Evolutionary conservation across 2,329 filamentous ascomycete species (phyloP).

Genomic region (Monosporascus sp.): DNA sequence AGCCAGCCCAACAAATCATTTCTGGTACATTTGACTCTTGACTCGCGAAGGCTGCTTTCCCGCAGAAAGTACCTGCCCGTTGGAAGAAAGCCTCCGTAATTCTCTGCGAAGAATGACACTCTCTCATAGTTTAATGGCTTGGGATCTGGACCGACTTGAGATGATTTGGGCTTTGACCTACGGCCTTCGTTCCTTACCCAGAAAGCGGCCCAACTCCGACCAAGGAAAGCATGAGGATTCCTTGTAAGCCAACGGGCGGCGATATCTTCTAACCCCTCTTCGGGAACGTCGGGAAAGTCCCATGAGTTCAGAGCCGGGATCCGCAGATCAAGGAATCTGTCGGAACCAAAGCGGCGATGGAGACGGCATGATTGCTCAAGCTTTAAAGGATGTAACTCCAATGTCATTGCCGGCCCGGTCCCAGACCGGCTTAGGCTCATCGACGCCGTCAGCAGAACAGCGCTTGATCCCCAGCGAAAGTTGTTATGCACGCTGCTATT

Average conservation of each 20-base stretch:
- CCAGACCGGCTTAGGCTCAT: constrained; percentile 28
- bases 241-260: constrained; percentile 31
- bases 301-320: constrained; percentile 36
- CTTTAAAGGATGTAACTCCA: constrained; percentile 39
- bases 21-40: constrained; percentile 8
- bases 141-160: constrained; percentile 14
- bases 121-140: constrained; percentile 27
- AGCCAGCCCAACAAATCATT: constrained; percentile 43
- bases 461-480: constrained; percentile 26
- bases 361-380: constrained; percentile 44
- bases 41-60: too few species aligned
- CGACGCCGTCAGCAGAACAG: constrained; percentile 34
- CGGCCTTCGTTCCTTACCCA: constrained; percentile 30
- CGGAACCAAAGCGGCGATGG: constrained; percentile 44
- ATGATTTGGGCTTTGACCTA: constrained; percentile 28
- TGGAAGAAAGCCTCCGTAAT: constrained; percentile 33
- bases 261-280: constrained; percentile 25
- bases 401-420: constrained; percentile 32
- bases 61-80: constrained; percentile 18
- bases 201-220: constrained; percentile 39
- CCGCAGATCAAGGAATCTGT: constrained; percentile 48
- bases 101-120: constrained; percentile 46
- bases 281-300: constrained; percentile 20
- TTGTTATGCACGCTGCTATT: constrained; percentile 25
- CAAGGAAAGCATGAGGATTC: constrained; percentile 33